Base-by-base conservation (phyloP, 1,284 basidiomycete genomes). In the Cutaneotrichosporon daszewskae region DNA sequence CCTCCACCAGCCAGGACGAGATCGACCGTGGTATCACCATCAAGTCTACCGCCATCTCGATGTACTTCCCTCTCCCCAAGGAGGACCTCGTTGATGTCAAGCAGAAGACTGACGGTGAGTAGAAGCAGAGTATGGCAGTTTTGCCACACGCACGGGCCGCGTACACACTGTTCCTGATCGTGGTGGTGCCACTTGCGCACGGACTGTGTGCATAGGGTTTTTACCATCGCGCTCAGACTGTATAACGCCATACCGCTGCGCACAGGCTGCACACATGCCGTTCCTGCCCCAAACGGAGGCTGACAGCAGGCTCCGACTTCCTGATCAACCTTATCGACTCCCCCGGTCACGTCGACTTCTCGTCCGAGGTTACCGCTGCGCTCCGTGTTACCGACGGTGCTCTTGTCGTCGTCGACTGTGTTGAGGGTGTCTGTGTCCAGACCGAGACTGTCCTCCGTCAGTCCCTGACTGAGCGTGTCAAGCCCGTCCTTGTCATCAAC, bases 21-120 rank as follows among this genome's bases (percentile, higher is more conserved):
- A 98, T 96, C 73, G 95, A 98, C 74, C 92, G 95, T 77, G 95
- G 95, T 80, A 99, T 99, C 68, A 99, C 95, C 51, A 99, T 99
- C 79, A 99, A 99, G 78, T 98, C 95, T 37, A 99, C 95, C 36
- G 95, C 94, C 69, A 97, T 98, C 73, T 96, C 95, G 52, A 98
- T 98, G 95, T 97, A 95, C 78, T 98, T 99, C 73, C 84, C 90
- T 76, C 80, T 99, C 68, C 73, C 79, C 70, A 90, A 95, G 79
- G 92, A 96, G 16, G 87, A 94, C 54, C 66, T 94, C 33, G 62
- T 69, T 16, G 77, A 84, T 53, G 84, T 98, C 73, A 85, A 89
- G 74, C 92, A 98, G 78, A 87, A 94, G 76, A 94, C 88, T 34
- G 81, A 84, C 4, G 91, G 90, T 85, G 59, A 48, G 56, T 45